Conservation (phyloP, 2,329 filamentous ascomycete genomes). For the Coniochaeta ligniaria region DNA sequence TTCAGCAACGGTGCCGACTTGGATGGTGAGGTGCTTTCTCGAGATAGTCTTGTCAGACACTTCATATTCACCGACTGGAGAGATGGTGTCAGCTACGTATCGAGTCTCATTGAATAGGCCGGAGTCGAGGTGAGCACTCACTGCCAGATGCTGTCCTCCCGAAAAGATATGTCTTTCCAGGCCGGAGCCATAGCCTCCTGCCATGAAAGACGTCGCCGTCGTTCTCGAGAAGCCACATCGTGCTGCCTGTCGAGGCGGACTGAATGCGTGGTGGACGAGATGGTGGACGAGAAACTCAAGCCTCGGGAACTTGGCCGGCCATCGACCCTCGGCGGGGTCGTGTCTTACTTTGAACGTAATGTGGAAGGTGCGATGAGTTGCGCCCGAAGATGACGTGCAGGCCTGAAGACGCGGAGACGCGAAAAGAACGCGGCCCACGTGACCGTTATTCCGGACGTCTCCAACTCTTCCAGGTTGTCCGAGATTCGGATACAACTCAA, state of each 20-base stretch:
- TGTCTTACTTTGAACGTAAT: neutral
- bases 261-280: neutral
- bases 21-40: conserved; percentile 76
- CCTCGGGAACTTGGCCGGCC: neutral
- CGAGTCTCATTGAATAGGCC: neutral
- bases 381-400: neutral
- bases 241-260: neutral
- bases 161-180: conserved; percentile 79
- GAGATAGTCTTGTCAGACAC: conserved; percentile 81
- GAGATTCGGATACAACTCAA: no score
- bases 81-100: neutral
- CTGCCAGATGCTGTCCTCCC: conserved; percentile 66
- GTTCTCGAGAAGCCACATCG: conserved; percentile 61
- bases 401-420: neutral
- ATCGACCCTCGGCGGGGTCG: neutral
- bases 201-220: conserved; percentile 45
- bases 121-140: conserved; percentile 18
- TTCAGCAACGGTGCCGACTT: conserved; percentile 56
- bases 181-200: conserved; percentile 75
- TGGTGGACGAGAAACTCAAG: neutral
- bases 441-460: no score
- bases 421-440: neutral
- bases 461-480: no score
- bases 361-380: neutral
- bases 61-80: conserved; percentile 54